These are phyloP conservation scores for Pulveroboletus sp. DNA, from an alignment of 768 basidiomycete genomes.

Conservation along the genomic window DNA sequence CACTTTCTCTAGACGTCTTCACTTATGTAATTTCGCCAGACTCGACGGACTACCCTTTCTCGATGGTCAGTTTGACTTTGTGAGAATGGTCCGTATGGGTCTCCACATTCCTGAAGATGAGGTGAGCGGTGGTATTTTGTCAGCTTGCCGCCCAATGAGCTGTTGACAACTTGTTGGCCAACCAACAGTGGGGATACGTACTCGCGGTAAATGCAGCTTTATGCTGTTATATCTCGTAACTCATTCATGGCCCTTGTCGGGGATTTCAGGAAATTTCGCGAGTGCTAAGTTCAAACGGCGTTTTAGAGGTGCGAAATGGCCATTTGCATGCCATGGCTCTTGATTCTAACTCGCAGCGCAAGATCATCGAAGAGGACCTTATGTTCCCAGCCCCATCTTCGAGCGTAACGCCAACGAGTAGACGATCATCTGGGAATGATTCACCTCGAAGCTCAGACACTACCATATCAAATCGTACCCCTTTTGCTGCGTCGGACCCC, in stretches of 20 bases:
- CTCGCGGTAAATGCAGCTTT: conserved; percentile 45
- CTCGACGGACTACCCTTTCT: conserved; percentile 62
- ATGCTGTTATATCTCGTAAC: conserved; percentile 12
- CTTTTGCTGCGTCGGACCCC: conserved; percentile 23
- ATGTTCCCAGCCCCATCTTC: conserved; percentile 52
- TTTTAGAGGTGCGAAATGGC: conserved; percentile 51
- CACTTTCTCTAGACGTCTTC: not conserved
- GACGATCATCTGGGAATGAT: conserved; percentile 17
- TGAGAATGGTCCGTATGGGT: conserved; percentile 59
- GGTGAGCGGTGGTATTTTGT: conserved; percentile 31
- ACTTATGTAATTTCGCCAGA: conserved; percentile 32
- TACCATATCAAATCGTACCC: conserved; percentile 14
- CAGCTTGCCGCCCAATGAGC: not conserved
- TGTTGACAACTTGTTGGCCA: conserved; percentile 16
- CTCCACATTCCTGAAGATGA: conserved; percentile 71
- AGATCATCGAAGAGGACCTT: conserved; percentile 73
- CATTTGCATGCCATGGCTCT: not conserved
- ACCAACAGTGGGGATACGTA: conserved; percentile 55
- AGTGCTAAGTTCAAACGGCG: conserved; percentile 56
- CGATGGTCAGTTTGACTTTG: conserved; percentile 55
- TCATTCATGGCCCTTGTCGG: conserved; percentile 7
- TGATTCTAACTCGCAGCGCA: conserved; percentile 7
- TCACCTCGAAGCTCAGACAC: conserved; percentile 29
- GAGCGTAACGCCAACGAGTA: conserved; percentile 1
- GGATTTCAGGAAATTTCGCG: conserved; percentile 57